Evolutionary conservation across 2,329 filamentous ascomycete genomes (phyloP), one percentile per base, ranked within the genome.

Genomic region (Dendrostoma leiphaemia): DNA sequence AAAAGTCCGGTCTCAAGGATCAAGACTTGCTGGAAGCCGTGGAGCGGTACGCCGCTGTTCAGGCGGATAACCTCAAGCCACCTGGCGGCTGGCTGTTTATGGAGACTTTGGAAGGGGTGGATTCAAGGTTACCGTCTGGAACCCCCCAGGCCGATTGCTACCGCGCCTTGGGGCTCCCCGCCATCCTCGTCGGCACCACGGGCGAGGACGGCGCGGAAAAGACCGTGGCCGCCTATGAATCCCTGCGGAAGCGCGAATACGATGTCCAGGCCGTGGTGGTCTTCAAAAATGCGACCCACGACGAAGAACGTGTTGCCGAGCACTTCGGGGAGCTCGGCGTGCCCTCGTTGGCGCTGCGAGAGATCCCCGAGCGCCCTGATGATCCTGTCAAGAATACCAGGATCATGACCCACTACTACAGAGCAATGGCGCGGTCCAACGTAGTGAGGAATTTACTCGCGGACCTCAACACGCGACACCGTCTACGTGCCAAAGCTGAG

Each of bases 41-140:
- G 5, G 12, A 13, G 19, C 6, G 34, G 10, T 50, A 41, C 28
- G 26, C 19, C 17, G 19, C 8, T n/a, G 2, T 2, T n/a, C 12
- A 23, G 10, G 23, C 48, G 7, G 17, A 32, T 13, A 74, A 74
- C 51, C 74, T 79, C 3, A 62, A 66, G 19, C 61, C 62, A 2
- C 70, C 71, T 4, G 67, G 73, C 43, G 81, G 81, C n/a, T 83
- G 86, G 69, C 72, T 89, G 1, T 78, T 95, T 44, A 75, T 94
- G 43, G 90, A 95, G 67, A 94, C 90, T 2, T 90, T 90, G 1
- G 90, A 90, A 1, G 90, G 90, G 1, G 88, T 93, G 0, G 84
- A 93, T 58, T 93, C 89, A 0, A 90, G 90, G 0, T 82, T 82
- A 0, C 90, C 90, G 1, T 89, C 87, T 32, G 89, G 89, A 9